Evolutionary conservation across 2,329 filamentous ascomycete species (phyloP).

Genomic region (Claviceps sp.): DNA sequence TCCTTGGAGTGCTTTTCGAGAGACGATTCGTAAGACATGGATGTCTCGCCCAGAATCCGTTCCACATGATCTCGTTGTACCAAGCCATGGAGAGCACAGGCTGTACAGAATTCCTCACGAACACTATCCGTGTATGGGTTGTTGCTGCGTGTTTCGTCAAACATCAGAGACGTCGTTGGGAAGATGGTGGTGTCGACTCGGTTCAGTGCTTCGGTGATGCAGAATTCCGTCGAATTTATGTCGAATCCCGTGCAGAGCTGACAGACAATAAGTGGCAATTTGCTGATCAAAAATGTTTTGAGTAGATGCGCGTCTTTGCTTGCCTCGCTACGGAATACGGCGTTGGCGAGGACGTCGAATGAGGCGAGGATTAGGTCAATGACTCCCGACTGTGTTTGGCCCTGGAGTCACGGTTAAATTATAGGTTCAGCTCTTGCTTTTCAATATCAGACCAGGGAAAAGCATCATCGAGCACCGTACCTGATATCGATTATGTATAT

Average conservation of each 20-base stretch:
- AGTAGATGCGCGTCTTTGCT: slow-evolving; percentile 54
- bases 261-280: slow-evolving; percentile 40
- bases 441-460: neutral
- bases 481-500: slow-evolving; percentile 74
- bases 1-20: slow-evolving; percentile 67
- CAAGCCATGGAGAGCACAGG: slow-evolving; percentile 79
- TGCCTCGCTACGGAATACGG: slow-evolving; percentile 54
- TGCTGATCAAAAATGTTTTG: slow-evolving; percentile 73
- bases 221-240: slow-evolving; percentile 59
- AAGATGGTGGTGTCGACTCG: slow-evolving; percentile 74
- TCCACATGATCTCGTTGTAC: slow-evolving; percentile 67
- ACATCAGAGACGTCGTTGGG: slow-evolving; percentile 44
- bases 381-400: slow-evolving; percentile 62
- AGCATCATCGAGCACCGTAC: slow-evolving; percentile 24
- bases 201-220: slow-evolving; percentile 57
- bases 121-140: slow-evolving; percentile 46
- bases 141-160: slow-evolving; percentile 43
- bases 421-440: slow-evolving; percentile 5
- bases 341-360: slow-evolving; percentile 82
- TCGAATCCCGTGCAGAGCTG: slow-evolving; percentile 41
- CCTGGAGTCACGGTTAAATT: slow-evolving; percentile 27
- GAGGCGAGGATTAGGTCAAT: slow-evolving; percentile 76
- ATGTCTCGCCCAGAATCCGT: slow-evolving; percentile 68
- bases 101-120: slow-evolving; percentile 67
- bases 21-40: slow-evolving; percentile 63